Base-by-base conservation (phyloP, 768 basidiomycete genomes). In the Glaciozyma antarctica region DNA sequence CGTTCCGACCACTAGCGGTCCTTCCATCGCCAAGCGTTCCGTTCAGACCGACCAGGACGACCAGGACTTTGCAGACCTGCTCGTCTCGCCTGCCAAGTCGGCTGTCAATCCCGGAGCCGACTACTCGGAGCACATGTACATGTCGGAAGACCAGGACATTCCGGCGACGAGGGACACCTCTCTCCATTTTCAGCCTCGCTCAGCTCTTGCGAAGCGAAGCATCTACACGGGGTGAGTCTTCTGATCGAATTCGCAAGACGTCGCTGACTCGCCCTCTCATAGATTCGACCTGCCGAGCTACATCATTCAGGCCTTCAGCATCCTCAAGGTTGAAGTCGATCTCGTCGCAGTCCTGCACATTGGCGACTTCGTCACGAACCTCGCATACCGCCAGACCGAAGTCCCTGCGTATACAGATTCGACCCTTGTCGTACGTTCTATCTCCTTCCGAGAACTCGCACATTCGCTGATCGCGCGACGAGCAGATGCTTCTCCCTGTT, bases 381-480 rank as follows among this genome's bases (percentile, higher is more conserved):
- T 88, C 61, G 76, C 80, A n/a, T 86, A 85, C 72, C 80, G 79
- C 9, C 87, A 88, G 71, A 70, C 71, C 34, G 74, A 74, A 51
- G 80, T 88, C n/a, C 80, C 82, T 1, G 85, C 82, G n/a, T 72
- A 76, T 28, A 88, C 87, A 0, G 87, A 87, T 71, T 73, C 80
- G 21, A 83, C 79, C 54, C 77, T 88, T 61, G 78, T 85, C 1
- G 67, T 64, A 3, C 41, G 60, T 30, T 3, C 24, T 2, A 5
- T 1, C 16, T 6, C 19, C 21, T 1, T n/a, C 2, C 1, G 30
- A 5, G 24, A 2, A 3, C 13, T 16, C 19, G 3, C 9, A 8
- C 9, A 16, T 48, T 19, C 19, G 21, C 47, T 48, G 47, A 48
- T 10, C n/a, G 30, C 38, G 2, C 30, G 6, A 53, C n/a, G 1